Conservation (phyloP, 768 basidiomycete species). For the Chalciporus chontae region DNA sequence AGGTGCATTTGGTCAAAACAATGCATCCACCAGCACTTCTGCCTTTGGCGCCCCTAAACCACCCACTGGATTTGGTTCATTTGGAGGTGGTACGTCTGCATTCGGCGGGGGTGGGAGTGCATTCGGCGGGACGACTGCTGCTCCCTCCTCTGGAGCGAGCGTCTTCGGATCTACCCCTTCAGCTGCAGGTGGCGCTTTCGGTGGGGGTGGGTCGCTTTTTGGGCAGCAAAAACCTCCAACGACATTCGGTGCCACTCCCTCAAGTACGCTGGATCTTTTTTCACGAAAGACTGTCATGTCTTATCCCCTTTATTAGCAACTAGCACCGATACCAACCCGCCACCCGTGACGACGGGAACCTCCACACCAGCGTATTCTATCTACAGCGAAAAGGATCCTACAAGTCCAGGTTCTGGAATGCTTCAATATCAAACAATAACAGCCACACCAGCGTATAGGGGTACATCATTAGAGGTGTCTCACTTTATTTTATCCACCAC, state of each 20-base stretch:
- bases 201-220: conserved; percentile 51
- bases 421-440: conserved; percentile 81
- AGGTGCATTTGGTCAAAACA: conserved; percentile 42
- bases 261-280: conserved; percentile 23
- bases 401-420: conserved; percentile 35
- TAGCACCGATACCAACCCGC: conserved; percentile 34
- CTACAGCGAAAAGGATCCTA: conserved; percentile 64
- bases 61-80: conserved; percentile 71
- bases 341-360: conserved; percentile 67
- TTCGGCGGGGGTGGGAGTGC: conserved; percentile 39
- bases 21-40: conserved; percentile 35
- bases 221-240: conserved; percentile 49
- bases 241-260: conserved; percentile 40
- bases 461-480: conserved; percentile 72
- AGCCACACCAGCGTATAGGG: conserved; percentile 73
- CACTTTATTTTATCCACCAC: not conserved
- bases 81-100: conserved; percentile 54
- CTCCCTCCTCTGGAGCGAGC: conserved; percentile 31
- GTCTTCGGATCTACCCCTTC: conserved; percentile 33
- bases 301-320: conserved; percentile 26
- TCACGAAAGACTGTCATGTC: not conserved
- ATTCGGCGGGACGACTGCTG: conserved; percentile 36
- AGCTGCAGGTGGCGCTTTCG: conserved; percentile 37
- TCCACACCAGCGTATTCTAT: conserved; percentile 59
- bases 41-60: conserved; percentile 71